Evolutionary conservation across 2,329 filamentous ascomycete genomes (phyloP).

Genomic region (Aspergillus hiratsukae): DNA sequence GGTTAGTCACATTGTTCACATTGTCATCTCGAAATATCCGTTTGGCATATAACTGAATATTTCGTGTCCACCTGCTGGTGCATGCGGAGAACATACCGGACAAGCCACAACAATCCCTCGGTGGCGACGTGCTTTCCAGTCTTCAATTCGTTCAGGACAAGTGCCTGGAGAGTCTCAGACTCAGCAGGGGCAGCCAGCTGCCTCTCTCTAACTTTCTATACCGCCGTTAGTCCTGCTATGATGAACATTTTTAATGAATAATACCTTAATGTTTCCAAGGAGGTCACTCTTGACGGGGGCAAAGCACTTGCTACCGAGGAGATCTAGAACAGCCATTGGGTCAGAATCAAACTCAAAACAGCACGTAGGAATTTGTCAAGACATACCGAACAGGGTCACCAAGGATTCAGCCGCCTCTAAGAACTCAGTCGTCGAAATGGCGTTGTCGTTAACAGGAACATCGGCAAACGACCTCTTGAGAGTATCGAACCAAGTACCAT

Average conservation of each 20-base stretch:
- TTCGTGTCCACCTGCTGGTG: background rate
- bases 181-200: conserved; percentile 72
- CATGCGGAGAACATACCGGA: conserved; percentile 56
- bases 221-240: conserved; percentile 6
- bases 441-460: conserved; percentile 75
- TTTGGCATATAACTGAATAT: background rate
- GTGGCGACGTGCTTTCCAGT: conserved; percentile 82
- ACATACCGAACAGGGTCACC: conserved; percentile 76
- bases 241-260: conserved; percentile 4
- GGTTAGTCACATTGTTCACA: conserved; percentile 4
- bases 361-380: background rate
- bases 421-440: conserved; percentile 78
- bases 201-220: conserved; percentile 81
- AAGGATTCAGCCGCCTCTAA: conserved; percentile 86
- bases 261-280: conserved; percentile 82
- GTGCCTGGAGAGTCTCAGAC: conserved; percentile 78
- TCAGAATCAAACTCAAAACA: background rate
- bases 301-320: conserved; percentile 69
- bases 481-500: conserved; percentile 78
- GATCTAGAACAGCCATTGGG: conserved; percentile 42
- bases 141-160: conserved; percentile 83
- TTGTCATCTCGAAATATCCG: background rate
- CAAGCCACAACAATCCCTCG: conserved; percentile 87
- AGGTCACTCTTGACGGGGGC: conserved; percentile 88
- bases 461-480: conserved; percentile 79